Evolutionary conservation across 1,139 yeast species (phyloP).

Genomic region (Scheffersomyces quercinus): DNA sequence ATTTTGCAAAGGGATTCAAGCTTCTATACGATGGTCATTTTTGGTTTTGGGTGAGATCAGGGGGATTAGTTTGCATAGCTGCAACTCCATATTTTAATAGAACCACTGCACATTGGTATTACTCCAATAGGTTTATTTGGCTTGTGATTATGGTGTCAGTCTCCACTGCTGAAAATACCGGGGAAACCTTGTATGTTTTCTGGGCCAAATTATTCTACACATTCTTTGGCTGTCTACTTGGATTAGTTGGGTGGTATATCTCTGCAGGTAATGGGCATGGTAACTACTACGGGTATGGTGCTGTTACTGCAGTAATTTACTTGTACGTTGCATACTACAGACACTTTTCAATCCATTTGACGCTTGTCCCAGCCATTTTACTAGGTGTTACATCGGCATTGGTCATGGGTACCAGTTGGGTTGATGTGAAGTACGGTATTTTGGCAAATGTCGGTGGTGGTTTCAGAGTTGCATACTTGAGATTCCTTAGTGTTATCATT

Average conservation of each 20-base stretch:
- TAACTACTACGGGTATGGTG: constrained; percentile 34
- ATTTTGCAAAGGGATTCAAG: constrained; percentile 16
- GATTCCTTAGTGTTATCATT: constrained; percentile 30
- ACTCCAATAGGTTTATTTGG: constrained; percentile 31
- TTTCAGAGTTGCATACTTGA: constrained; percentile 26
- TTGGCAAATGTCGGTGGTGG: constrained; percentile 30
- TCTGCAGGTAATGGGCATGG: constrained; percentile 29
- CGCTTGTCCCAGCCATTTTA: constrained; percentile 32
- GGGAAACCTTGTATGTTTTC: constrained; percentile 33
- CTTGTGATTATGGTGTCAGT: constrained; percentile 36
- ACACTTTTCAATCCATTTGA: constrained; percentile 33
- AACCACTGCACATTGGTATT: constrained; percentile 35
- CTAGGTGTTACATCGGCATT: constrained; percentile 30
- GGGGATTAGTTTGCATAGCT: constrained; percentile 22
- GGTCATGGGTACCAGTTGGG: constrained; percentile 40
- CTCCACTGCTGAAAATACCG: constrained; percentile 34
- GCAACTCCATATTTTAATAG: constrained; percentile 32
- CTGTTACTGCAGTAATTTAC: constrained; percentile 30
- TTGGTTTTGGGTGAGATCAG: constrained; percentile 36
- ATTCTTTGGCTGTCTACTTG: constrained; percentile 33
- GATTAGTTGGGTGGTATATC: constrained; percentile 41
- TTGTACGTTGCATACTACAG: constrained; percentile 27
- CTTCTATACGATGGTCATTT: constrained; percentile 20
- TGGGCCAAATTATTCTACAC: constrained; percentile 28
- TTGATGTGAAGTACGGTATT: constrained; percentile 20